phyloP scores from a whole-genome alignment of 2,329 filamentous ascomycete genomes.

The Aspergillus glaucus region DNA sequence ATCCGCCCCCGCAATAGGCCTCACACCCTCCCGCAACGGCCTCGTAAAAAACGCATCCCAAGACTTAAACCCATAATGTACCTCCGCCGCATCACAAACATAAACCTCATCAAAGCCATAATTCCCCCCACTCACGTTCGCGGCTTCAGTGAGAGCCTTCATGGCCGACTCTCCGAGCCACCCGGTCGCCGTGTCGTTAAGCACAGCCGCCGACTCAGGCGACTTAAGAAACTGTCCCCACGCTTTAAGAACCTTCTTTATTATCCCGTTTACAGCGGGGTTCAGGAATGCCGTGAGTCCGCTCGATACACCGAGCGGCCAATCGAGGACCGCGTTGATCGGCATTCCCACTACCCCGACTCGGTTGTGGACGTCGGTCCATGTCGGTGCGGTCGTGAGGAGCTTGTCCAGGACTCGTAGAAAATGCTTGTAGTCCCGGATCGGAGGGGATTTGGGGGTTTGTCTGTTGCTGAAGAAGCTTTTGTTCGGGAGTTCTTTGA shows the following conservation, averaged over 20 bases:
- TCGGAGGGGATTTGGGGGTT: constrained; percentile 56
- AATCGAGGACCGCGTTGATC: constrained; percentile 53
- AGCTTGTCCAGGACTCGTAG: constrained; percentile 58
- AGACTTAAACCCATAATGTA: constrained; percentile 51
- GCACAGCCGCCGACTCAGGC: constrained; percentile 49
- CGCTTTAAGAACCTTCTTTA: constrained; percentile 47
- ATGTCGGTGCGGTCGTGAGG: constrained; percentile 24
- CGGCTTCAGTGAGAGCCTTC: constrained; percentile 35
- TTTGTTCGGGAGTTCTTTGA: constrained; percentile 53
- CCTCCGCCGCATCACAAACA: constrained; percentile 11
- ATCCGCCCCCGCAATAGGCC: constrained; percentile 53
- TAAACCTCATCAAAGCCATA: constrained; percentile 13
- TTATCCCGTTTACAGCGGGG: constrained; percentile 45
- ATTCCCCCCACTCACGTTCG: constrained; percentile 11
- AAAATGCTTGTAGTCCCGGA: constrained; percentile 62
- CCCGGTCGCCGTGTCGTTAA: constrained; percentile 37
- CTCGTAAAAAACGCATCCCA: constrained; percentile 68
- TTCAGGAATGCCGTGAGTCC: constrained; percentile 52
- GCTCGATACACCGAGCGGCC: constrained; percentile 51
- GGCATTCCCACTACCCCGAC: constrained; percentile 49
- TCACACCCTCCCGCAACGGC: constrained; percentile 45
- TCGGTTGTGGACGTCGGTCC: constrained; percentile 23
- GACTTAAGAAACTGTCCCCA: constrained; percentile 51
- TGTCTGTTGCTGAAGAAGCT: constrained; percentile 53
- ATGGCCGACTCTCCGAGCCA: constrained; percentile 53